Evolutionary conservation across 768 basidiomycete genomes (phyloP).

Genomic region (Boletus sp.): DNA sequence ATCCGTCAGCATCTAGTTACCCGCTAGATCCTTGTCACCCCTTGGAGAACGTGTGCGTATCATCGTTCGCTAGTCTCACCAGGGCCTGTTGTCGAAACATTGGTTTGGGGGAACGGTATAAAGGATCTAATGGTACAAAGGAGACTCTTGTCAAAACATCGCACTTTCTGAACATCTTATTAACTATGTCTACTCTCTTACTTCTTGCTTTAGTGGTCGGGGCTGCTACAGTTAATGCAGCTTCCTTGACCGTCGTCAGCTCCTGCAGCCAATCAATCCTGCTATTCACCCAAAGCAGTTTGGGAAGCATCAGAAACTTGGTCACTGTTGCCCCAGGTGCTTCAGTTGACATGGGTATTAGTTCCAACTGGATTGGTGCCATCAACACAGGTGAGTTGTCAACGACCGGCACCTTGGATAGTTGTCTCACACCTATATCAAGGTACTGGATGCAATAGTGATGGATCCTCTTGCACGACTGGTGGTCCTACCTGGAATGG

Average conservation of each 20-base stretch:
- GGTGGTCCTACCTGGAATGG: constrained; percentile 17
- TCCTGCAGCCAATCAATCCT: constrained; percentile 14
- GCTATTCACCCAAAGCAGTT: constrained; percentile 10
- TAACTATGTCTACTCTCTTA: constrained; percentile 5
- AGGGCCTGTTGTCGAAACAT: neutral
- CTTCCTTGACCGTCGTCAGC: constrained; percentile 16
- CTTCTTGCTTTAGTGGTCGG: constrained; percentile 2
- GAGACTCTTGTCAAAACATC: neutral
- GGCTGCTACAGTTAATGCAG: constrained; percentile 4
- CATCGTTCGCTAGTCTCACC: too few relatives aligned
- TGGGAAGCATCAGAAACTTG: constrained; percentile 15
- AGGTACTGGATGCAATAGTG: constrained; percentile 15
- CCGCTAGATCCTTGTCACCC: too few relatives aligned
- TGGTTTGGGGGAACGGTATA: neutral
- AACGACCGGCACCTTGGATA: neutral
- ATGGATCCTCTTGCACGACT: constrained; percentile 13
- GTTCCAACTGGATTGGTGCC: constrained; percentile 14
- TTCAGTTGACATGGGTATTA: constrained; percentile 14
- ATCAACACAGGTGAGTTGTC: constrained; percentile 12
- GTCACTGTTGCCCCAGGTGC: constrained; percentile 11
- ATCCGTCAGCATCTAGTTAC: too few relatives aligned
- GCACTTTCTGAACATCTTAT: neutral
- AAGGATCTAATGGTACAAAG: neutral
- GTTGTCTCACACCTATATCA: neutral
- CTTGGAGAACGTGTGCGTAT: too few relatives aligned